phyloP scores from a whole-genome alignment of 1,139 yeast species.

The Suhomyces bokatorum region DNA sequence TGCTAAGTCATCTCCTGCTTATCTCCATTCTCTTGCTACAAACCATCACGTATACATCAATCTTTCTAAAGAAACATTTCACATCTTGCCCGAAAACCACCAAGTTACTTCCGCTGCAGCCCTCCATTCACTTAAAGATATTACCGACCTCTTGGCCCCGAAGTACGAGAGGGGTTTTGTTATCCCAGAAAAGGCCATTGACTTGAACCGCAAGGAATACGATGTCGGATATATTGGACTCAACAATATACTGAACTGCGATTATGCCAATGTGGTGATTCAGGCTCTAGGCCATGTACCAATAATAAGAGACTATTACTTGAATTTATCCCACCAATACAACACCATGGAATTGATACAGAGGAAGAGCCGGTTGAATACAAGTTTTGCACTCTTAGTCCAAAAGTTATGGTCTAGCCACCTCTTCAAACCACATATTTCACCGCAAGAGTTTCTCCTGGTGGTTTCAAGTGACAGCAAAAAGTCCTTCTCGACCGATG shows the following conservation, averaged over 20 bases:
- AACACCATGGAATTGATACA: constrained; percentile 14
- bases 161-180: constrained; percentile 33
- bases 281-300: constrained; percentile 57
- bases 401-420: constrained; percentile 66
- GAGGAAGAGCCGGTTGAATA: constrained; percentile 28
- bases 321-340: constrained; percentile 28
- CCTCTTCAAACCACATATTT: constrained; percentile 59
- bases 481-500: constrained; percentile 39
- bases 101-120: constrained; percentile 32
- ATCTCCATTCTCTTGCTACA: constrained; percentile 60
- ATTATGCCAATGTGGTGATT: constrained; percentile 57
- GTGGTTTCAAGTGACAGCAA: constrained; percentile 43
- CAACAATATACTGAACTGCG: constrained; percentile 50
- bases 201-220: constrained; percentile 48
- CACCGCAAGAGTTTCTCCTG: constrained; percentile 67
- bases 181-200: constrained; percentile 24
- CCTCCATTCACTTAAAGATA: constrained; percentile 47
- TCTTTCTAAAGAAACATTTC: constrained; percentile 49
- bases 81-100: constrained; percentile 61
- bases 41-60: constrained; percentile 67
- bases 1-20: constrained; percentile 62
- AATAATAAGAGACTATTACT: constrained; percentile 52
- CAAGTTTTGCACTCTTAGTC: constrained; percentile 44
- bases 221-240: constrained; percentile 67
- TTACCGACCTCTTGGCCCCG: constrained; percentile 56